Base-by-base conservation (phyloP, 2,329 filamentous ascomycete genomes). In the Graphiopsis chlorocephala region DNA sequence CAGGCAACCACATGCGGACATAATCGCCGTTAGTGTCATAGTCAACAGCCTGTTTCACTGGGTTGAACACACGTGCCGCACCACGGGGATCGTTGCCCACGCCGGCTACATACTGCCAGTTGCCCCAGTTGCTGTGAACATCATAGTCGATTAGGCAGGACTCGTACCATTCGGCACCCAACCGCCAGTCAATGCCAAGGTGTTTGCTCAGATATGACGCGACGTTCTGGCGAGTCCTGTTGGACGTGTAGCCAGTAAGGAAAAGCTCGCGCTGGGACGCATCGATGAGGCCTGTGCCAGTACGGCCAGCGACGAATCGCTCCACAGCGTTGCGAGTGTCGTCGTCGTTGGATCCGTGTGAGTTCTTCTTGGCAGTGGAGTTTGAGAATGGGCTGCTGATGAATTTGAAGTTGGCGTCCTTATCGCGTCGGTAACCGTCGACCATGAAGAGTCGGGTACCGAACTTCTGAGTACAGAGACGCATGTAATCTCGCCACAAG, bases 151-250 rank as follows among this genome's bases (percentile, higher is more conserved):
- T 81, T 3, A 93, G 81, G 72, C 90, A 79, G 73, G 84, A 86
- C 74, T 94, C 91, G 72, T 93, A 94, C 89, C 90, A 94, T 74
- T 93, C 91, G 0, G 90, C 91, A 0, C 91, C 91, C 15, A 91
- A 83, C 0, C 90, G 85, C 91, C 91, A 95, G 75, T 94, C 91
- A 25, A 94, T 87, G 1, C 83, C 83, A 3, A 93, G 79, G 66
- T 92, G 89, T 69, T 91, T 92, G 0, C 89, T 78, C 1, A 93
- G 79, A 73, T 91, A 94, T 17, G 83, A 89, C 0, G 90, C 90
- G 0, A 92, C 89, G 63, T 93, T 93, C 74, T 93, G 90, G 2
- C 91, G 81, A 0, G 90, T 88, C 15, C 90, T 84, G 72, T 93
- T 93, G 1, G 88, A 90, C 0, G 90, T 93, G 74, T 92, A 93